Conservation (phyloP, 345 rosid species). For the Excoecaria cochinchinensis region DNA sequence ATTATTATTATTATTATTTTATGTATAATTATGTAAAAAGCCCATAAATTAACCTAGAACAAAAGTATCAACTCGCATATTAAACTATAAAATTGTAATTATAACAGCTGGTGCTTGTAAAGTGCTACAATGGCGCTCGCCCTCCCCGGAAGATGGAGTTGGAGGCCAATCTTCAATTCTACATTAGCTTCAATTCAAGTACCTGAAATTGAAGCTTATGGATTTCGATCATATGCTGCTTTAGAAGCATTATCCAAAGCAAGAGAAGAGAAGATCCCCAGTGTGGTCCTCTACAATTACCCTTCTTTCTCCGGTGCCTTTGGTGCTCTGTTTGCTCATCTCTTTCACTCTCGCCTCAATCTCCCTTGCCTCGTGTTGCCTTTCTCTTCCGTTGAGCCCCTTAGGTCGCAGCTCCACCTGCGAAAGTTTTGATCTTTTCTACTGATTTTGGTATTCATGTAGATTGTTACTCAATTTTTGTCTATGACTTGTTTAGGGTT, state of each 20-base stretch:
- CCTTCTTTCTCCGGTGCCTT: constrained; percentile 87
- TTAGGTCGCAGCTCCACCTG: constrained; percentile 32
- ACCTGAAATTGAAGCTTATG: constrained; percentile 17
- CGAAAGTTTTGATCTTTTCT: background rate
- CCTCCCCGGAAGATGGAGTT: constrained; percentile 15
- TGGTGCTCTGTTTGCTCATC: constrained; percentile 76
- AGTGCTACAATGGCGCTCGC: constrained; percentile 7
- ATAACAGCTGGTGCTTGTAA: no score
- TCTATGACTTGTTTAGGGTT: constrained; percentile 31
- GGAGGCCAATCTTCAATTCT: background rate
- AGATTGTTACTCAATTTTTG: background rate
- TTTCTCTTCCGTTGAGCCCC: constrained; percentile 68
- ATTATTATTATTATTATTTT: no score
- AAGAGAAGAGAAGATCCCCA: constrained; percentile 51
- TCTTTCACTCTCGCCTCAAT: constrained; percentile 65
- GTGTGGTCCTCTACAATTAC: constrained; percentile 69
- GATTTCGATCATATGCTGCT: constrained; percentile 82
- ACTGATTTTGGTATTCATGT: background rate
- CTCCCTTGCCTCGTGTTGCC: constrained; percentile 71
- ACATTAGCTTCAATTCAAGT: background rate
- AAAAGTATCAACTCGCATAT: no score
- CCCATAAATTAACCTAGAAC: no score
- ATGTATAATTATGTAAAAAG: no score
- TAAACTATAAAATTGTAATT: no score
- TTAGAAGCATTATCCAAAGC: constrained; percentile 63